Evolutionary conservation across 2,329 filamentous ascomycete genomes (phyloP), one percentile per base, ranked within the genome.

Genomic region (Paracamarosporium sp.): DNA sequence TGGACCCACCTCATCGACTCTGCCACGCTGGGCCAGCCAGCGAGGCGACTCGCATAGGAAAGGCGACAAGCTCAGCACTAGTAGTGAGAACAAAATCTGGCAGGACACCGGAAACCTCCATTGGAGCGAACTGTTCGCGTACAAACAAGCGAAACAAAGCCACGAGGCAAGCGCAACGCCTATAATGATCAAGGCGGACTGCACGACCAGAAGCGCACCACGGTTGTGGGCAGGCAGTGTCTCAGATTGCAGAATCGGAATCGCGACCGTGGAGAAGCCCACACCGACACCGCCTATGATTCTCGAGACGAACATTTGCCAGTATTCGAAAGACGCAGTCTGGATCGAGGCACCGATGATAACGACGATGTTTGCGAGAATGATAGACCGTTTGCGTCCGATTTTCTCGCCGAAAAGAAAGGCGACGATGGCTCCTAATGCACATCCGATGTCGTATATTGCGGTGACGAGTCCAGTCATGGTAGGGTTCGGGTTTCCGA

Each of bases 121-220:
- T 38, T 38, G 35, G 35, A 38, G 35, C 35, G 35, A 38, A 17
- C 35, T 38, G n/a, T 38, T 38, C n/a, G 35, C 35, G 68, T 85
- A 88, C 0, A 84, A 86, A 2, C 86, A 76, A 2, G 85, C 86
- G 61, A 67, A 77, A 48, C 76, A 73, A 9, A 78, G 59, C 75
- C 74, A 79, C 57, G 89, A 89, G 6, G 82, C 74, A 25, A 87
- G 78, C 27, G 87, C 84, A 1, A 90, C 86, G 64, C 88, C 88
- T 48, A 89, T 86, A 57, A 90, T 90, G 68, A 90, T 91, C 5
- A 90, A 72, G 0, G 87, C 90, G 62, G 91, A 90, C 66, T 90
- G 88, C 54, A 89, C 86, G 17, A 87, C 86, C 55, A 90, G 85
- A 60, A 89, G 89, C 51, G 86, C 82, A 5, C 89, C 89, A 31